These are phyloP conservation scores for Conticribra guillardii DNA, from an alignment of 108 stramenopile genomes.

Conservation along the genomic window DNA sequence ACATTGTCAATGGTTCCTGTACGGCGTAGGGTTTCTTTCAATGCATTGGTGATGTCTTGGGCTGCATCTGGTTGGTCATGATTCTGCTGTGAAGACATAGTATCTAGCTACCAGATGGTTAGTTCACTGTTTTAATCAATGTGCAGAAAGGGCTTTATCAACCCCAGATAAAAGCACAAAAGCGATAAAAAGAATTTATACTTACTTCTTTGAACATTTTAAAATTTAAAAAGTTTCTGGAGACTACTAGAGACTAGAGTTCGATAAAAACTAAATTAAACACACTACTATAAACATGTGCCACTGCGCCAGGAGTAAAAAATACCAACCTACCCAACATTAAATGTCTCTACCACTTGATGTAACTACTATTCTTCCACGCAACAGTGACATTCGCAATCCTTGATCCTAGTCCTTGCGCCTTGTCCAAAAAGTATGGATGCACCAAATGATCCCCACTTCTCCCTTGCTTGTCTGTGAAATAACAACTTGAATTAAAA, in stretches of 20 bases:
- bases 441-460: slow-evolving; percentile 33
- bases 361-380: slow-evolving; percentile 42
- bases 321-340: not conserved
- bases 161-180: no score
- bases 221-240: no score
- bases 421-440: slow-evolving; percentile 44
- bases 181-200: no score
- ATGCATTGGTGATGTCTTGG: slow-evolving; percentile 9
- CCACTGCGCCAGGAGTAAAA: no score
- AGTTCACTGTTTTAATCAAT: no score
- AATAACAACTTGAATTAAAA: slow-evolving; percentile 37
- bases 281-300: no score
- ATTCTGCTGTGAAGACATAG: not conserved
- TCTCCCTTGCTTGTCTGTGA: slow-evolving; percentile 27
- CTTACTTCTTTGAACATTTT: no score
- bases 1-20: slow-evolving; percentile 23
- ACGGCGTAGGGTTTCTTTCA: slow-evolving; percentile 27
- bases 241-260: no score
- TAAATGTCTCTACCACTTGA: slow-evolving; percentile 14
- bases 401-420: slow-evolving; percentile 34
- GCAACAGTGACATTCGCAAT: slow-evolving; percentile 40
- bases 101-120: not conserved
- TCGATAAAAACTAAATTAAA: no score
- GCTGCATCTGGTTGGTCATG: not conserved
- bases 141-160: no score